Evolutionary conservation across 2,329 filamentous ascomycete genomes (phyloP), one percentile per base, ranked within the genome.

Genomic region (Hawksworthiomyces lignivorus): DNA sequence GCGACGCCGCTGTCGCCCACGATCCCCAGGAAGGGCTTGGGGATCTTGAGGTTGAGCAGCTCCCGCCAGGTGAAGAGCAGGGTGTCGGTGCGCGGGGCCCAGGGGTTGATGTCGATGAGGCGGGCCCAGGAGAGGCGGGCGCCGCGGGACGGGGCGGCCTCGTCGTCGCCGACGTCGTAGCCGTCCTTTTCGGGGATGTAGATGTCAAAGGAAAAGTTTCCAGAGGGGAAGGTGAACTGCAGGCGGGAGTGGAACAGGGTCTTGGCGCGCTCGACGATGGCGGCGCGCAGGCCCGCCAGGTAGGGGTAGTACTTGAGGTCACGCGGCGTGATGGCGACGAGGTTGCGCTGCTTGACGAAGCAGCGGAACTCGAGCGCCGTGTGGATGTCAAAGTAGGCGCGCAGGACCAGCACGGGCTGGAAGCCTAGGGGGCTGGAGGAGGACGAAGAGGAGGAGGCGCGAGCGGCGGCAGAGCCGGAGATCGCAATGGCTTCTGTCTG

Each of bases 61-160:
- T 97, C 90, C 47, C 83, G 60, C 92, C 92, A 98, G 32, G 80
- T 82, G 59, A 95, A 98, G 1, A 96, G 69, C 33, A 97, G 62
- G 5, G 86, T 83, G 64, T 98, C 92, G 0, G 92, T 98, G 46
- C 87, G 72, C 31, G 80, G 76, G 1, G 90, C 90, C 87, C 90
- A 98, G 0, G 92, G 87, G 56, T 97, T 97, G 56, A 98, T 84
- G 58, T 98, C 92, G 36, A 98, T 82, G 10, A 98, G 69, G 67
- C 88, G 84, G 3, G 94, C 85, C 36, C 77, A 73, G 36, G 86
- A 78, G 42, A 94, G 75, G 2, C 83, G 56, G 42, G 64, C 58
- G 64, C 24, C 24, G 24, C 24, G 8, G 22, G 60, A 69, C 21
- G 72, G 70, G 20, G 65, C 60, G 12, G 80, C 60, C 14, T 61